Percentiles rank a stretch among this genome's conserved stretches.
These are phyloP conservation scores for Xylariaceae sp. DNA, from an alignment of 2,329 filamentous ascomycete genomes.

Conservation along the genomic window DNA sequence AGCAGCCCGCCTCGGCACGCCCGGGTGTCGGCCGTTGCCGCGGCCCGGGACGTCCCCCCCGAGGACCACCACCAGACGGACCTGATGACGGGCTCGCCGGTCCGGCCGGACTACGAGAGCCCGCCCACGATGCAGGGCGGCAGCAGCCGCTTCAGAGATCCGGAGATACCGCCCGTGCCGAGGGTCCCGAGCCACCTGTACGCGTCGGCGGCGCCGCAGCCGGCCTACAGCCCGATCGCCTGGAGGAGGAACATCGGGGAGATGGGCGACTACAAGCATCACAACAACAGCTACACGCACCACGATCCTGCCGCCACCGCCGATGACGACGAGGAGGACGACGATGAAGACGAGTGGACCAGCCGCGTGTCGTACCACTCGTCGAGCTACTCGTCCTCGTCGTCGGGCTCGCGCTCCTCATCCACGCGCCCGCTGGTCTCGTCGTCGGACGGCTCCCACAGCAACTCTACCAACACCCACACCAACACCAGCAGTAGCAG, in stretches of 20 bases:
- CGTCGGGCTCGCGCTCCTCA: background rate
- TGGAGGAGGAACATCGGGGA: too few species aligned
- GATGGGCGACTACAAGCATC: too few species aligned
- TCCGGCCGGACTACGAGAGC: constrained; percentile 6
- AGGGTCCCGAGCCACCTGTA: background rate
- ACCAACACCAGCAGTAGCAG: too few species aligned
- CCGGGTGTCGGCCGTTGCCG: too few species aligned
- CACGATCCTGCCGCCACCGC: constrained; percentile 21
- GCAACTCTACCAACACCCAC: constrained; percentile 1
- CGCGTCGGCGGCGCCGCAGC: constrained; percentile 1
- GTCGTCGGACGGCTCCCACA: background rate
- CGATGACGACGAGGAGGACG: constrained; percentile 19
- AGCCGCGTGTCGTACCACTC: constrained; percentile 3
- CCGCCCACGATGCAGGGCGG: background rate
- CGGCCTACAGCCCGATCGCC: constrained; percentile 1
- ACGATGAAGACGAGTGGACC: constrained; percentile 9
- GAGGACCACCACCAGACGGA: constrained; percentile 7
- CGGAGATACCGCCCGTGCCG: constrained; percentile 1
- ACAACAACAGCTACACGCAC: constrained; percentile 16
- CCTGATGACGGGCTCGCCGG: constrained; percentile 13
- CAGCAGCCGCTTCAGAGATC: too few species aligned
- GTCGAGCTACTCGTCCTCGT: constrained; percentile 2
- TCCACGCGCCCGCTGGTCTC: background rate
- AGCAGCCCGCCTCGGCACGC: too few species aligned
- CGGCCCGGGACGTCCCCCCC: too few species aligned